These are phyloP conservation scores for Penicillium digitatum DNA, from an alignment of 2,329 filamentous ascomycete genomes.

Conservation along the genomic window DNA sequence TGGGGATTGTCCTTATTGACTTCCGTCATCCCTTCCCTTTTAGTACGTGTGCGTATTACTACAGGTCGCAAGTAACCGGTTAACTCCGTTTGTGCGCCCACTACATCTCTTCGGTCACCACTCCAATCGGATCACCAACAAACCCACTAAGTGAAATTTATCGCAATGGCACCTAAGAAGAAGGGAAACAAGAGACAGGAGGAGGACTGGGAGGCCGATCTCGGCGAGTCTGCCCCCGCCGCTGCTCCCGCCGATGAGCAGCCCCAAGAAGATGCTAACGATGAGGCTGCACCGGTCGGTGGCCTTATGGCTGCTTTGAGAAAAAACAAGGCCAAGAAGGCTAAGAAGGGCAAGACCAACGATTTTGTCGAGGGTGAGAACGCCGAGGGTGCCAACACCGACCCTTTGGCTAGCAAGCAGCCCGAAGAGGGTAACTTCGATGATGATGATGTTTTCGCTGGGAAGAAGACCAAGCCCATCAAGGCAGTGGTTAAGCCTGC, in stretches of 20 bases:
- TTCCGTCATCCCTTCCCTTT: not conserved
- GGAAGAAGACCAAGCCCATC: constrained; percentile 62
- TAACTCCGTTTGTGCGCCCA: constrained; percentile 29
- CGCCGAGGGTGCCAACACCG: constrained; percentile 42
- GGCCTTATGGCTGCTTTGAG: constrained; percentile 75
- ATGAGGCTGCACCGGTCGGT: constrained; percentile 55
- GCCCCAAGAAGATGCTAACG: constrained; percentile 46
- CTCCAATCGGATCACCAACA: constrained; percentile 15
- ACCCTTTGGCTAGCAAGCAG: constrained; percentile 59
- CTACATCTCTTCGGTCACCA: constrained; percentile 14
- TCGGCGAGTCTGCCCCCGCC: constrained; percentile 67
- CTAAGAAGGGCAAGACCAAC: constrained; percentile 80
- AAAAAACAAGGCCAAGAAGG: constrained; percentile 80
- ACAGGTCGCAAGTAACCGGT: constrained; percentile 23
- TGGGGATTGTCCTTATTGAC: constrained; percentile 15
- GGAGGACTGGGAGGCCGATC: constrained; percentile 92
- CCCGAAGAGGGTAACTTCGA: constrained; percentile 77
- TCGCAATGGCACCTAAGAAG: constrained; percentile 84
- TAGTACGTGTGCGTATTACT: constrained; percentile 4
- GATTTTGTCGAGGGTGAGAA: constrained; percentile 70
- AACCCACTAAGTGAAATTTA: not conserved
- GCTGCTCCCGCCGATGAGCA: constrained; percentile 45
- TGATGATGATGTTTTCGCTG: constrained; percentile 79
- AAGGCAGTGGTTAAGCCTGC: constrained; percentile 48
- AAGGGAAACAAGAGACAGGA: constrained; percentile 82